Percentiles rank a stretch among this genome's conserved stretches.
phyloP scores from a whole-genome alignment of 495 filamentous ascomycete species.

The Penicillium subrubescens region DNA sequence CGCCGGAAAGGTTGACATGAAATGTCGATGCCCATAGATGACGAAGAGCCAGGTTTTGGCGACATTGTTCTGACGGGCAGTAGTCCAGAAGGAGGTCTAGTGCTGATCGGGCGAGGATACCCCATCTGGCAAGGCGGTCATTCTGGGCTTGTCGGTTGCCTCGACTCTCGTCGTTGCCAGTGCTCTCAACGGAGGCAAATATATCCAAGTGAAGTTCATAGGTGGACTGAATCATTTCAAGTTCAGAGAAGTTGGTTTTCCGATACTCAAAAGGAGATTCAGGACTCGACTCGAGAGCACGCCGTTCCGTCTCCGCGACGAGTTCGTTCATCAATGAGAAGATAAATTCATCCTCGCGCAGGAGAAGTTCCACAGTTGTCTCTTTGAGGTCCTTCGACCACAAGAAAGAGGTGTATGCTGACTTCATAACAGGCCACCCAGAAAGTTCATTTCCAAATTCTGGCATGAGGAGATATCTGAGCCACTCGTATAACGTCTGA shows the following conservation, averaged over 20 bases:
- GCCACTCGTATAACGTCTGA: slow-evolving; percentile 67
- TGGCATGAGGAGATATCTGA: slow-evolving; percentile 57
- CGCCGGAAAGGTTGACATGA: slow-evolving; percentile 67
- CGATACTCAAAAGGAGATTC: slow-evolving; percentile 32
- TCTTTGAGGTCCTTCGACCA: slow-evolving; percentile 79
- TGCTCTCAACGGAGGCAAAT: slow-evolving; percentile 74
- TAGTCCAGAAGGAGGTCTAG: slow-evolving; percentile 53
- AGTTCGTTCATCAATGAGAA: slow-evolving; percentile 54
- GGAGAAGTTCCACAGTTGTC: slow-evolving; percentile 66
- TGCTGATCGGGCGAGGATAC: slow-evolving; percentile 64
- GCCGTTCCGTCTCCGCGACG: slow-evolving; percentile 37
- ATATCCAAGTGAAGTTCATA: slow-evolving; percentile 91
- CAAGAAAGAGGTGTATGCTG: slow-evolving; percentile 61
- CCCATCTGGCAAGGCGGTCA: slow-evolving; percentile 76
- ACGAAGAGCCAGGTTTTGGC: slow-evolving; percentile 47
- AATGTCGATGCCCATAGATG: slow-evolving; percentile 88
- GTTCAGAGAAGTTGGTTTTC: slow-evolving; percentile 25
- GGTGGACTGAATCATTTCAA: slow-evolving; percentile 70
- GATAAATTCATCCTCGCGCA: slow-evolving; percentile 68
- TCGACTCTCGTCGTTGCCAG: slow-evolving; percentile 67
- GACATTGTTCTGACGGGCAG: slow-evolving; percentile 24
- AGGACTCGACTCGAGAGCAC: slow-evolving; percentile 30
- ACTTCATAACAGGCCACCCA: slow-evolving; percentile 35
- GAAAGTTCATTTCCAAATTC: slow-evolving; percentile 28
- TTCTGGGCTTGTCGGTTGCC: slow-evolving; percentile 61